phyloP scores from a whole-genome alignment of 2,329 filamentous ascomycete genomes.

The Ophiostoma pallidulum region DNA sequence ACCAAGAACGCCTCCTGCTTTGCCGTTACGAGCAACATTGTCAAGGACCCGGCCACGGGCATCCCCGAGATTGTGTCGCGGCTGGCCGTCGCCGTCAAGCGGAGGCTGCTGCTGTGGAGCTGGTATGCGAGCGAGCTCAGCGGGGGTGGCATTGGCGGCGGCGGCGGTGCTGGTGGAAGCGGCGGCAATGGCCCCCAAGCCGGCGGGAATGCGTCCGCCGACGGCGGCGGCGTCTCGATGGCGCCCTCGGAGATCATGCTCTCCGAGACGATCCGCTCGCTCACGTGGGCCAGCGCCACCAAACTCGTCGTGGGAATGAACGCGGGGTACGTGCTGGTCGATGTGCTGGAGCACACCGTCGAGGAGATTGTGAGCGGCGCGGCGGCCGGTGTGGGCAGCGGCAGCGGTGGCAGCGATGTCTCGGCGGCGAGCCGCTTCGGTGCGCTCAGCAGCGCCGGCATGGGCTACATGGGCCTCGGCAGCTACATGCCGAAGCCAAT shows the following conservation, averaged over 20 bases:
- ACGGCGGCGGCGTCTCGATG: conserved; percentile 21
- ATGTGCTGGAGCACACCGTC: conserved; percentile 64
- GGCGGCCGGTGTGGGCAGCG: conserved; percentile 36
- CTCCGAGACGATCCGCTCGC: conserved; percentile 72
- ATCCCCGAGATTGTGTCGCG: conserved; percentile 90
- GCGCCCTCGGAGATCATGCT: conserved; percentile 70
- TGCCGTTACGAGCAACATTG: conserved; percentile 89
- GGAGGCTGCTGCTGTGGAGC: conserved; percentile 80
- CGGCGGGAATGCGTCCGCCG: not conserved
- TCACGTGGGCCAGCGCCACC: conserved; percentile 85
- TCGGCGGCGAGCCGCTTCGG: conserved; percentile 62
- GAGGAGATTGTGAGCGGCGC: conserved; percentile 65
- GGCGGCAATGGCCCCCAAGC: not conserved
- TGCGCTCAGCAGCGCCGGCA: conserved; percentile 67
- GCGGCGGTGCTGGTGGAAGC: not conserved
- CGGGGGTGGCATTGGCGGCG: not conserved
- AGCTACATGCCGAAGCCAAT: conserved; percentile 87
- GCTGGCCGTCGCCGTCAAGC: conserved; percentile 85
- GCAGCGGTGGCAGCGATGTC: not conserved
- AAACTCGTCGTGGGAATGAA: conserved; percentile 86
- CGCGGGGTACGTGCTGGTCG: conserved; percentile 80
- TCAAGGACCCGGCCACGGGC: conserved; percentile 76
- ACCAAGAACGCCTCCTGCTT: conserved; percentile 87
- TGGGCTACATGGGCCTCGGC: conserved; percentile 95
- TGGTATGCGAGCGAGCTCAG: conserved; percentile 92